Evolutionary conservation across 1,139 yeast genomes (phyloP).

Genomic region (Nematodospora anomalae): DNA sequence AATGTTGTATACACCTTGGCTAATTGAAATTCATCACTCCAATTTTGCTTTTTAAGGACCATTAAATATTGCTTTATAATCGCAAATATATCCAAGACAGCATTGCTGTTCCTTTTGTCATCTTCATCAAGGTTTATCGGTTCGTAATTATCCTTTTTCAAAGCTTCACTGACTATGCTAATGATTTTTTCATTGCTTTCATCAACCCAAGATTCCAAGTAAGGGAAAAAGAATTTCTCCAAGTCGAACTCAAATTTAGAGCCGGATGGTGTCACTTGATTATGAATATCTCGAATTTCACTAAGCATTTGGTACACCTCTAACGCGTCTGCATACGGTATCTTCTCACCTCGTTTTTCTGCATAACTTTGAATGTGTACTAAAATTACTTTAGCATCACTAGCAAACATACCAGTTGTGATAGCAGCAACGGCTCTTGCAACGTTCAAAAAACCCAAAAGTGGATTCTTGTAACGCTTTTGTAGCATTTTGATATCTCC

Average conservation of each 20-base stretch:
- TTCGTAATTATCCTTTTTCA: constrained; percentile 55
- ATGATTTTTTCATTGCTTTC: constrained; percentile 51
- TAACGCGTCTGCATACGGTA: constrained; percentile 60
- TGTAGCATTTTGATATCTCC: constrained; percentile 53
- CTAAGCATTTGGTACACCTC: constrained; percentile 57
- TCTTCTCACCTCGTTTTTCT: constrained; percentile 33
- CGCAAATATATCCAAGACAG: constrained; percentile 67
- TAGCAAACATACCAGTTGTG: constrained; percentile 59
- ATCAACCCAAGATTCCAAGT: constrained; percentile 55
- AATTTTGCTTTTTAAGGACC: constrained; percentile 46
- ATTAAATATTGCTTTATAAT: constrained; percentile 59
- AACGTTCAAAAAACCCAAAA: constrained; percentile 59
- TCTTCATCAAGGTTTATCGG: constrained; percentile 50
- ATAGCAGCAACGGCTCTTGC: constrained; percentile 56
- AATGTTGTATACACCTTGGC: constrained; percentile 60
- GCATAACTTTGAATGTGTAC: constrained; percentile 52
- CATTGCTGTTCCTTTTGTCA: constrained; percentile 43
- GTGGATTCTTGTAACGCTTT: constrained; percentile 59
- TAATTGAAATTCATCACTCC: constrained; percentile 63
- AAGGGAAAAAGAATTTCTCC: constrained; percentile 62
- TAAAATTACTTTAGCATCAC: constrained; percentile 63
- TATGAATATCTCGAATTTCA: constrained; percentile 55
- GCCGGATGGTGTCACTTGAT: constrained; percentile 45
- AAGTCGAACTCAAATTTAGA: constrained; percentile 51
- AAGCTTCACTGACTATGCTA: constrained; percentile 53